A percentile compares a stretch with the other conserved stretches of the same genome.
phyloP scores from a whole-genome alignment of 441 rosid species.

The Geranium incanum region DNA sequence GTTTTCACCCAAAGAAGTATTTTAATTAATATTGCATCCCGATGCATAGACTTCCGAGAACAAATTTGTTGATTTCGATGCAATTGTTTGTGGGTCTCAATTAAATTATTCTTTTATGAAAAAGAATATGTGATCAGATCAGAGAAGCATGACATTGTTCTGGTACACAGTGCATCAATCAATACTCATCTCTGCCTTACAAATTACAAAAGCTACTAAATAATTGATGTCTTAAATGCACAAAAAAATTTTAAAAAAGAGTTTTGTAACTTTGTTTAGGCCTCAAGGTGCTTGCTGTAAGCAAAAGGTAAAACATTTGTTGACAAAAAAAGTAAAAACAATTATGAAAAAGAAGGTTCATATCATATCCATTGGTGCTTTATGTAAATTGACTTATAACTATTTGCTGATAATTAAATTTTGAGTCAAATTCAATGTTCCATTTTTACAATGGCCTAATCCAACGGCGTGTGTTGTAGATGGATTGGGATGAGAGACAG shows the following conservation, averaged over 20 bases:
- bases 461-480: background rate
- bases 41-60: background rate
- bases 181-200: background rate
- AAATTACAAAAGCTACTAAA: background rate
- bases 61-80: background rate
- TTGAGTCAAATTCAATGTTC: background rate
- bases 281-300: background rate
- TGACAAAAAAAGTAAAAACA: background rate
- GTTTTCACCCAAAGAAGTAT: background rate
- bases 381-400: background rate
- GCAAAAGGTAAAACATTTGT: background rate
- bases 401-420: background rate
- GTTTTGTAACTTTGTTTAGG: background rate
- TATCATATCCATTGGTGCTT: background rate
- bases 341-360: background rate
- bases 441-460: background rate
- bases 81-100: background rate
- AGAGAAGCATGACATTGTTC: background rate
- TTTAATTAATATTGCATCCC: background rate
- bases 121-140: no score
- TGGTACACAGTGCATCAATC: background rate
- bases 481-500: no score
- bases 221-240: no score
- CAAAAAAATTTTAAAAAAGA: no score
- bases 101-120: background rate